Base-by-base conservation (phyloP, 1,284 basidiomycete genomes). In the Puccinia novopanici region DNA sequence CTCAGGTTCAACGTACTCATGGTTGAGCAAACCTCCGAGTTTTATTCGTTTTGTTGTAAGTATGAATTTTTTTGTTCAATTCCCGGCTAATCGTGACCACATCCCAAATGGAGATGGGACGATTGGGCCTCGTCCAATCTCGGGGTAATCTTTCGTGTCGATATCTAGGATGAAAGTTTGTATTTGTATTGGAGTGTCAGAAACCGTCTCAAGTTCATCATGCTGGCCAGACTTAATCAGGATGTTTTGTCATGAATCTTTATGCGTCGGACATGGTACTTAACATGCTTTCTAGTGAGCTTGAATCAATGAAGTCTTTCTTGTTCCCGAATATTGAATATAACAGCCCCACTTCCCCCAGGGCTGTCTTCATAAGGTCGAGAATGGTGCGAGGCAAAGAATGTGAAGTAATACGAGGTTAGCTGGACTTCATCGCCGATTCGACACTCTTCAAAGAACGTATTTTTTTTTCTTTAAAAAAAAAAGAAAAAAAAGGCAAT, bases 31-130 rank as follows among this genome's bases (percentile, higher is more conserved):
- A 34, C n/a, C n/a, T n/a, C 37, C 27, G 13, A 34, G 9, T 27
- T 15, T 65, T 65, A 3, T 71, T 52, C 2, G 45, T 34, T 54
- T 71, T 71, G 22, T 34, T 52, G 13, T 59, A 55, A 34, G 34
- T 2, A 22, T 74, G 54, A 10, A 74, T 59, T 27, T 74, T 59
- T 59, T 45, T 59, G 42, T 74, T 59, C 37, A 74, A 45, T 37
- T 74, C 34, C 52, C 55, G 59, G 19, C 54, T n/a, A 34, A 74
- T 74, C 55, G 57, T 74, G 40, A 74, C 52, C 40, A 74, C 54
- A 55, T 74, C 54, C 40, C 50, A 55, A 27, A 57, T 74, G 24
- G 54, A 37, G 10, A 74, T 27, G 9, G 52, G 37, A 19, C 6
- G 1, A 34, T 74, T 19, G 0, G 72, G 72, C 40, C 24, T 52